phyloP scores from a whole-genome alignment of 352 stramenopile species.

The Achlya hypogyna region DNA sequence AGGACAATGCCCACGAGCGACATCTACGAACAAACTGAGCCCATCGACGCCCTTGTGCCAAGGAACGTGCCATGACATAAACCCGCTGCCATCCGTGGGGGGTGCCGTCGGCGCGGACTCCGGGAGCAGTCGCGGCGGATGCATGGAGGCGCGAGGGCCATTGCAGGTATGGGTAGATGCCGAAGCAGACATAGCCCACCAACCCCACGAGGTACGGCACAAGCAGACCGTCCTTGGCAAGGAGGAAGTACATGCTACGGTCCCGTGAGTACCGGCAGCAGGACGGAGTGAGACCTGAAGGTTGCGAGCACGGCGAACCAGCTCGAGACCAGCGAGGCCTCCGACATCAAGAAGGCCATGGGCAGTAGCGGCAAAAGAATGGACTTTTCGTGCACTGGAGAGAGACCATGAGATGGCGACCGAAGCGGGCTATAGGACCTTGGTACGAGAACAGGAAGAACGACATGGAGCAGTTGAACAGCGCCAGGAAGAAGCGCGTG shows the following conservation, averaged over 20 bases:
- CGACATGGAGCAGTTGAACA: slow-evolving; percentile 79
- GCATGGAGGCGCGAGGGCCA: slow-evolving; percentile 27
- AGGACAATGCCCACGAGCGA: slow-evolving; percentile 41
- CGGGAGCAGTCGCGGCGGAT: slow-evolving; percentile 26
- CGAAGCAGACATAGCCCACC: slow-evolving; percentile 36
- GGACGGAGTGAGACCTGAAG: slow-evolving; percentile 48
- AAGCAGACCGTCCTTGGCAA: slow-evolving; percentile 69
- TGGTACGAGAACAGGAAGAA: slow-evolving; percentile 98
- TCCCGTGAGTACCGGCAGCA: background rate
- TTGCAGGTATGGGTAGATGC: slow-evolving; percentile 36
- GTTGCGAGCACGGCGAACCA: slow-evolving; percentile 77
- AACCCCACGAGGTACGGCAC: slow-evolving; percentile 65
- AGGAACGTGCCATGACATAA: slow-evolving; percentile 42
- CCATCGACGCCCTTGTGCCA: too few species aligned
- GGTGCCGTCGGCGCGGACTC: slow-evolving; percentile 30
- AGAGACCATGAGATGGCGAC: background rate
- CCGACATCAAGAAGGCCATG: slow-evolving; percentile 72
- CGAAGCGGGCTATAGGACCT: slow-evolving; percentile 15
- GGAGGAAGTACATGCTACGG: slow-evolving; percentile 74
- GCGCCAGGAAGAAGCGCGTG: slow-evolving; percentile 69
- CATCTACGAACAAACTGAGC: too few species aligned
- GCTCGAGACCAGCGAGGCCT: slow-evolving; percentile 45
- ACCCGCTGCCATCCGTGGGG: slow-evolving; percentile 28
- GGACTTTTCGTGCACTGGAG: slow-evolving; percentile 97
- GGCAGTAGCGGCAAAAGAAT: slow-evolving; percentile 91